Percentiles rank a stretch among this genome's conserved stretches.
Evolutionary conservation across 345 rosid genomes (phyloP).

Genomic region (Salix brachista): DNA sequence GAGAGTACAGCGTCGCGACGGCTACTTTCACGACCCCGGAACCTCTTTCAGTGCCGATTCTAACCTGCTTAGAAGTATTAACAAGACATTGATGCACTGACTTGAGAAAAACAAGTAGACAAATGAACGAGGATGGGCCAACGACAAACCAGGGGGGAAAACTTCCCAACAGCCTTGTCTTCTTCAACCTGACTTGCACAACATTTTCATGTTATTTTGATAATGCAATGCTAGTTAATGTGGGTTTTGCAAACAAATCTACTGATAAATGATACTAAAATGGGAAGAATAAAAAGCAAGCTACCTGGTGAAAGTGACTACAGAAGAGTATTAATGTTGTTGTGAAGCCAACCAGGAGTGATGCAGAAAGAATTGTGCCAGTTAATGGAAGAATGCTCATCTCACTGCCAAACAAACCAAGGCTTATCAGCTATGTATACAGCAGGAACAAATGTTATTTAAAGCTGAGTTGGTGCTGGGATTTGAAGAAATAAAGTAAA

Average conservation of each 20-base stretch:
- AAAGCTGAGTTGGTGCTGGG: not conserved
- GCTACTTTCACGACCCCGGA: constrained; percentile 49
- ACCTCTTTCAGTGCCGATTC: constrained; percentile 67
- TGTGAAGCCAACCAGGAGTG: constrained; percentile 75
- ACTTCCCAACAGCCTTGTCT: constrained; percentile 61
- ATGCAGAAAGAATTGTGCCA: constrained; percentile 50
- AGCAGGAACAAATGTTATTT: not conserved
- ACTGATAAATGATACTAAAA: not conserved
- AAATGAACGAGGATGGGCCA: not conserved
- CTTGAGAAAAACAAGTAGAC: not conserved
- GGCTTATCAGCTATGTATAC: not conserved
- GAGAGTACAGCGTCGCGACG: constrained; percentile 40
- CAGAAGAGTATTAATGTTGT: constrained; percentile 86
- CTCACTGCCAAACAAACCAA: constrained; percentile 37
- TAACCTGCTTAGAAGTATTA: constrained; percentile 42
- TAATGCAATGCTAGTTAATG: not conserved
- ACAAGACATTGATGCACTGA: not conserved
- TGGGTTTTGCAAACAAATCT: not conserved
- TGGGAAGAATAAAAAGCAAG: not conserved
- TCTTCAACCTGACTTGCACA: constrained; percentile 56
- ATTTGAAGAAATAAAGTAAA: constrained; percentile 14
- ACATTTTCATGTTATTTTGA: not conserved
- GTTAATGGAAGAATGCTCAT: constrained; percentile 43
- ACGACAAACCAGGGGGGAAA: constrained; percentile 68
- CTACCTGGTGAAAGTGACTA: constrained; percentile 92